phyloP scores from a whole-genome alignment of 2,329 filamentous ascomycete species.

The Leptographium flavum region DNA sequence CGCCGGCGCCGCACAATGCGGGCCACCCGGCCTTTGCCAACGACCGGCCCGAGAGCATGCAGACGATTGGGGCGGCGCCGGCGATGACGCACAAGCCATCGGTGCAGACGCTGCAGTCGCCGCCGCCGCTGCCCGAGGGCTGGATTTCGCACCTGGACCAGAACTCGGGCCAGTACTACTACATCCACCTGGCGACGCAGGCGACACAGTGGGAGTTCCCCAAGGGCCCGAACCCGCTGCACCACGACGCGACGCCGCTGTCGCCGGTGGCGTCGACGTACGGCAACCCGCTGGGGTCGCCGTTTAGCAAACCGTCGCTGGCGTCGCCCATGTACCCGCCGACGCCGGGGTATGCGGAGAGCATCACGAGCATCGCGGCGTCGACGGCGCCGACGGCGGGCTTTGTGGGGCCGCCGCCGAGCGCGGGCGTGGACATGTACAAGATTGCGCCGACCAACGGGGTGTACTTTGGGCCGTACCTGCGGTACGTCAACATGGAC shows the following conservation, averaged over 20 bases:
- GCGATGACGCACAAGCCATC: constrained; percentile 30
- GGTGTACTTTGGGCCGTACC: constrained; percentile 93
- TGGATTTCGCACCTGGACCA: constrained; percentile 97
- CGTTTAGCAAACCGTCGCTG: constrained; percentile 54
- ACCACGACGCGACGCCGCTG: constrained; percentile 66
- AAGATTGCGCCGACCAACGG: constrained; percentile 87
- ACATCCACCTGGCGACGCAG: constrained; percentile 89
- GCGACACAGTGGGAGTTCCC: constrained; percentile 99
- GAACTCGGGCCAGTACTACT: constrained; percentile 96
- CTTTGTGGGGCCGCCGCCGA: constrained; percentile 78
- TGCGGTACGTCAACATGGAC: constrained; percentile 96
- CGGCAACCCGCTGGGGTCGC: constrained; percentile 58
- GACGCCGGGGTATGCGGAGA: constrained; percentile 72
- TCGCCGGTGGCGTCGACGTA: constrained; percentile 71
- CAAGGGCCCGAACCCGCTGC: constrained; percentile 82
- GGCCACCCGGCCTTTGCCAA: constrained; percentile 87
- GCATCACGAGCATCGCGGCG: constrained; percentile 69
- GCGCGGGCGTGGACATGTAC: constrained; percentile 84
- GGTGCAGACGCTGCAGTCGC: constrained; percentile 55
- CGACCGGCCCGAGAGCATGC: constrained; percentile 41
- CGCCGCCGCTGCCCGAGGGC: constrained; percentile 86
- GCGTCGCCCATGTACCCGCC: constrained; percentile 74
- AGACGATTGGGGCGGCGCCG: constrained; percentile 25
- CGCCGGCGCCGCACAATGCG: constrained; percentile 36
- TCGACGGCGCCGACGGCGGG: constrained; percentile 64